Percentiles rank a stretch among this genome's conserved stretches.
These are phyloP conservation scores for Exophiala alcalophila DNA, from an alignment of 2,329 filamentous ascomycete species.

Conservation along the genomic window DNA sequence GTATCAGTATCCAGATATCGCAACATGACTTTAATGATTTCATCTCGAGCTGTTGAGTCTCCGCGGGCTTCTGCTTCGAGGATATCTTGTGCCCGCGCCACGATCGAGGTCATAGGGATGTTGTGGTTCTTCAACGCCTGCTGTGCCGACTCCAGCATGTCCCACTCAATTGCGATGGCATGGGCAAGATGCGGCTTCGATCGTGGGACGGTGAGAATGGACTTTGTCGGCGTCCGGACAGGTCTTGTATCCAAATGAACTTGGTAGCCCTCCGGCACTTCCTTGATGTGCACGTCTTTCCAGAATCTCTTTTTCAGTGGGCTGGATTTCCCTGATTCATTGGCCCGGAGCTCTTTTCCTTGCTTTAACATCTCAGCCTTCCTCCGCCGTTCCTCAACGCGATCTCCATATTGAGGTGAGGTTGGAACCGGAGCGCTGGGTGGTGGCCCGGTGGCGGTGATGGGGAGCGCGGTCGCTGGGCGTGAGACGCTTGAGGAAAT, in stretches of 20 bases:
- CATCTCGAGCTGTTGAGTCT: slow-evolving; percentile 54
- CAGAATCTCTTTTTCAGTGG: slow-evolving; percentile 75
- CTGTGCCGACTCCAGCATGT: slow-evolving; percentile 73
- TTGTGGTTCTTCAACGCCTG: slow-evolving; percentile 83
- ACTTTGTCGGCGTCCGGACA: slow-evolving; percentile 70
- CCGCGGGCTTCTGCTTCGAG: slow-evolving; percentile 60
- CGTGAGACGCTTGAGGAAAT: slow-evolving; percentile 13
- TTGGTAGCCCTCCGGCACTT: slow-evolving; percentile 56
- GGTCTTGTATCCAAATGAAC: slow-evolving; percentile 75
- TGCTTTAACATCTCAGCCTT: slow-evolving; percentile 50
- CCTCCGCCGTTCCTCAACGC: slow-evolving; percentile 48
- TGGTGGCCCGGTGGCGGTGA: slow-evolving; percentile 59
- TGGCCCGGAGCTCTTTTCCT: slow-evolving; percentile 43
- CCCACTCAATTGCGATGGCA: slow-evolving; percentile 91
- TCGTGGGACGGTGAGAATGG: slow-evolving; percentile 69
- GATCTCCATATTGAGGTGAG: slow-evolving; percentile 47
- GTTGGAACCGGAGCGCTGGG: slow-evolving; percentile 55
- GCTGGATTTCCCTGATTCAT: slow-evolving; percentile 36
- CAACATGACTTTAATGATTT: slow-evolving; percentile 68
- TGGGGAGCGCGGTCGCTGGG: slow-evolving; percentile 48
- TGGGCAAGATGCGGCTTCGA: slow-evolving; percentile 78
- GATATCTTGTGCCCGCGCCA: slow-evolving; percentile 81
- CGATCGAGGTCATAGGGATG: slow-evolving; percentile 83
- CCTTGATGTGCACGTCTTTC: slow-evolving; percentile 73
- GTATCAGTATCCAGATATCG: slow-evolving; percentile 90